phyloP scores from a whole-genome alignment of 148 eudicot species.

The Linanthus parryae region DNA sequence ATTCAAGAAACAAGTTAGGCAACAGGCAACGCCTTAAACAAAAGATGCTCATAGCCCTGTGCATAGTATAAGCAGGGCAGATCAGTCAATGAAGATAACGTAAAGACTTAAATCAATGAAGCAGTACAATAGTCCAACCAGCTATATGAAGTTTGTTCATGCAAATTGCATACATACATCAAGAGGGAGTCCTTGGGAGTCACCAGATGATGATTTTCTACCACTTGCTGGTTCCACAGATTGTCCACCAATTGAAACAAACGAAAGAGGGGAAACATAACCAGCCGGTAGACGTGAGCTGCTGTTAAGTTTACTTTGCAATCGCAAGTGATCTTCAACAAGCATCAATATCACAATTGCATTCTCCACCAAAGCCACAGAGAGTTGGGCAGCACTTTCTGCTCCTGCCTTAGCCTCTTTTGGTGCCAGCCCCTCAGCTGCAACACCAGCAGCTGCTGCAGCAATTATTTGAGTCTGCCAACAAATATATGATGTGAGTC shows the following conservation, averaged over 20 bases:
- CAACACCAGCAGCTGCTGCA: slow-evolving; percentile 98
- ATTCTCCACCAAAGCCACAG: slow-evolving; percentile 96
- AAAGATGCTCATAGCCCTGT: too few relatives aligned
- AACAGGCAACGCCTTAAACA: too few relatives aligned
- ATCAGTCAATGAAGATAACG: too few relatives aligned
- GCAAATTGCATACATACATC: slow-evolving; percentile 53
- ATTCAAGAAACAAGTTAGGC: too few relatives aligned
- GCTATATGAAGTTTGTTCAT: not conserved
- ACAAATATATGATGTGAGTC: slow-evolving; percentile 2
- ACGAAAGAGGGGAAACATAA: slow-evolving; percentile 45
- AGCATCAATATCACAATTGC: slow-evolving; percentile 97
- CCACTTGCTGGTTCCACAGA: slow-evolving; percentile 31
- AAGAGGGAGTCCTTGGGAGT: slow-evolving; percentile 63
- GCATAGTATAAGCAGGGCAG: too few relatives aligned
- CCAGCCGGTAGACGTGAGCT: slow-evolving; percentile 33
- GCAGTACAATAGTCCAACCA: not conserved
- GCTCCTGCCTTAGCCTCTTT: slow-evolving; percentile 81
- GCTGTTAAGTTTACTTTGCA: slow-evolving; percentile 72
- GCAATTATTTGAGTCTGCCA: slow-evolving; percentile 98
- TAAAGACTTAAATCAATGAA: not conserved
- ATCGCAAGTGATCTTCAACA: slow-evolving; percentile 95
- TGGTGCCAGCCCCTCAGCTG: slow-evolving; percentile 79
- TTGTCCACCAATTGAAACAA: slow-evolving; percentile 37
- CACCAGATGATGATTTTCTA: slow-evolving; percentile 39
- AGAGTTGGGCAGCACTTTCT: slow-evolving; percentile 95